These are phyloP conservation scores for Trametes pubescens DNA, from an alignment of 1,284 basidiomycete genomes.

Conservation along the genomic window DNA sequence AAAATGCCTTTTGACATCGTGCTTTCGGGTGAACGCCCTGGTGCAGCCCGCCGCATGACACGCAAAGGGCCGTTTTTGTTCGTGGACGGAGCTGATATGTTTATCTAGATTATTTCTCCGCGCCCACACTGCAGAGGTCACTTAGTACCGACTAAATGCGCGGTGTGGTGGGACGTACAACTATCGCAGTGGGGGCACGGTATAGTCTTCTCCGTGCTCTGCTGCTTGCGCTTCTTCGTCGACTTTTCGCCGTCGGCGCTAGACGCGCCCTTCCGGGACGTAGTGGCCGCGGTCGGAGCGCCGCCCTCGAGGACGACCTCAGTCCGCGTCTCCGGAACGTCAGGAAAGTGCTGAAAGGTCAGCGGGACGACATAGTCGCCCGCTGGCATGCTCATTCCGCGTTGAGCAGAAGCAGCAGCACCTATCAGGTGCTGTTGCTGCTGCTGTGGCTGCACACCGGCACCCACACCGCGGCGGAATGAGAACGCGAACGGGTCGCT, in stretches of 20 bases:
- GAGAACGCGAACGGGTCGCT: neutral
- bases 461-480: neutral
- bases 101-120: constrained; percentile 1
- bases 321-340: neutral
- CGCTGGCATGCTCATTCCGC: constrained; percentile 12
- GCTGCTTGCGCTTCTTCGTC: constrained; percentile 5
- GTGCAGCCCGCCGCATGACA: constrained; percentile 4
- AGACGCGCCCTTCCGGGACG: neutral
- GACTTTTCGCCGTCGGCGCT: neutral
- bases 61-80: neutral
- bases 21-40: constrained; percentile 19
- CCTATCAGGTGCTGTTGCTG: constrained; percentile 19
- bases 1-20: constrained; percentile 17
- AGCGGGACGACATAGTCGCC: neutral
- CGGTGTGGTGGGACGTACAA: neutral
- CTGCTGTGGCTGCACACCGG: constrained; percentile 15
- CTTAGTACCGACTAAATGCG: neutral
- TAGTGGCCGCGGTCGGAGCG: neutral
- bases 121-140: constrained; percentile 5
- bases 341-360: neutral
- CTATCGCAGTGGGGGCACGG: constrained; percentile 5
- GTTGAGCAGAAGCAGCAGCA: constrained; percentile 12
- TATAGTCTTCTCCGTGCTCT: constrained; percentile 9
- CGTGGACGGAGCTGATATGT: constrained; percentile 9
- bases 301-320: neutral